These are phyloP conservation scores for Plenodomus biglobosus DNA, from an alignment of 2,329 filamentous ascomycete species.

Conservation along the genomic window DNA sequence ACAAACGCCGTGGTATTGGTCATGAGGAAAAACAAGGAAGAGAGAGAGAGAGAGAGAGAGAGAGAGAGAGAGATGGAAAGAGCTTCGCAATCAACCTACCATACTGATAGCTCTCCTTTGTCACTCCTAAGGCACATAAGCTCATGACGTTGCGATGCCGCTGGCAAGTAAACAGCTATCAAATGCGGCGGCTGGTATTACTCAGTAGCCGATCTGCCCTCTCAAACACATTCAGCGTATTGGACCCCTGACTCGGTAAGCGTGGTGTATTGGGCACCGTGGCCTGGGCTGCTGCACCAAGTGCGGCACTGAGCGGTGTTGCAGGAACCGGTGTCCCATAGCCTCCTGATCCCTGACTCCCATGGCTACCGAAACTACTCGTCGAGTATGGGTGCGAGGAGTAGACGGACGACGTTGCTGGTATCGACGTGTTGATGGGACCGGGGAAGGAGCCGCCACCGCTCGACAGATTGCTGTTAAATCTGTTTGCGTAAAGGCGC, in stretches of 20 bases:
- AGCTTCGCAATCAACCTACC: not conserved
- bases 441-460: slow-evolving; percentile 35
- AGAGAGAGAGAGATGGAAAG: not conserved
- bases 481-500: slow-evolving; percentile 27
- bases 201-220: slow-evolving; percentile 39
- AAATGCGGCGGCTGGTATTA: slow-evolving; percentile 35
- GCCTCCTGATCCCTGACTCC: slow-evolving; percentile 41
- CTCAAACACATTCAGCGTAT: slow-evolving; percentile 41
- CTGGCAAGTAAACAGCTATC: not conserved
- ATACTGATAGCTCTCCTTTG: not conserved
- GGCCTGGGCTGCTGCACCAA: slow-evolving; percentile 87
- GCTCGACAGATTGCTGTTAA: slow-evolving; percentile 26
- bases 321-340: slow-evolving; percentile 68
- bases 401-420: slow-evolving; percentile 32
- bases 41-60: no score
- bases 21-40: no score
- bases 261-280: slow-evolving; percentile 69
- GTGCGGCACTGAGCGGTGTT: slow-evolving; percentile 83
- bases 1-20: not conserved
- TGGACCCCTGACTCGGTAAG: slow-evolving; percentile 24
- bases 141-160: not conserved
- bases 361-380: slow-evolving; percentile 28
- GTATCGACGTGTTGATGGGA: slow-evolving; percentile 42
- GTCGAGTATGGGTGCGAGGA: slow-evolving; percentile 32
- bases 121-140: no score